A percentile compares a stretch with the other conserved stretches of the same genome.
These are phyloP conservation scores for Naematelia aurantialba DNA, from an alignment of 768 basidiomycete genomes.

Conservation along the genomic window DNA sequence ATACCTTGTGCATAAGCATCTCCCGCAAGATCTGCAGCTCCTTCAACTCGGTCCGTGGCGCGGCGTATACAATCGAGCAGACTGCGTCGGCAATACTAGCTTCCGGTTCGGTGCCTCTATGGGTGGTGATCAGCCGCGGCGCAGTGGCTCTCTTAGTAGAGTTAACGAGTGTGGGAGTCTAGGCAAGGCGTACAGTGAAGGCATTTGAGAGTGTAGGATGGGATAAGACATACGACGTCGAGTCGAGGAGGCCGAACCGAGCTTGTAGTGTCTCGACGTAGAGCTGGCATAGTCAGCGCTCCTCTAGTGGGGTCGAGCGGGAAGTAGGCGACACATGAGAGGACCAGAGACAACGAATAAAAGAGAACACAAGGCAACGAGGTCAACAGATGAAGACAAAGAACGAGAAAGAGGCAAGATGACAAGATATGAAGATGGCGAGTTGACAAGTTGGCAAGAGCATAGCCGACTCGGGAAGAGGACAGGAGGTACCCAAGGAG, in stretches of 20 bases:
- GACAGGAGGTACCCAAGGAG: neutral
- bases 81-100: slow-evolving; percentile 81
- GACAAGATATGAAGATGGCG: too few relatives aligned
- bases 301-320: too few relatives aligned
- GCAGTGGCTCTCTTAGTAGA: neutral
- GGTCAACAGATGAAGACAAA: too few relatives aligned
- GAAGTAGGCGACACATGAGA: too few relatives aligned
- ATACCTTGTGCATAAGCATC: slow-evolving; percentile 80
- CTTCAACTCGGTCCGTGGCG: slow-evolving; percentile 84
- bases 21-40: slow-evolving; percentile 88
- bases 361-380: too few relatives aligned
- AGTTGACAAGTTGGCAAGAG: too few relatives aligned
- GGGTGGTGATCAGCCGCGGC: neutral
- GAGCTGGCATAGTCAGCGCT: too few relatives aligned
- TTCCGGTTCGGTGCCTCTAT: slow-evolving; percentile 67
- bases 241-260: slow-evolving; percentile 85
- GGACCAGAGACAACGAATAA: too few relatives aligned
- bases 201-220: too few relatives aligned
- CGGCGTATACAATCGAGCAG: slow-evolving; percentile 81
- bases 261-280: slow-evolving; percentile 92
- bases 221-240: slow-evolving; percentile 63
- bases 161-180: too few relatives aligned
- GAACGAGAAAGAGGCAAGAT: too few relatives aligned
- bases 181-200: too few relatives aligned
- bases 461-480: neutral